Base-by-base conservation (phyloP, 805 yeast genomes). In the Isabelozyma heimii region DNA sequence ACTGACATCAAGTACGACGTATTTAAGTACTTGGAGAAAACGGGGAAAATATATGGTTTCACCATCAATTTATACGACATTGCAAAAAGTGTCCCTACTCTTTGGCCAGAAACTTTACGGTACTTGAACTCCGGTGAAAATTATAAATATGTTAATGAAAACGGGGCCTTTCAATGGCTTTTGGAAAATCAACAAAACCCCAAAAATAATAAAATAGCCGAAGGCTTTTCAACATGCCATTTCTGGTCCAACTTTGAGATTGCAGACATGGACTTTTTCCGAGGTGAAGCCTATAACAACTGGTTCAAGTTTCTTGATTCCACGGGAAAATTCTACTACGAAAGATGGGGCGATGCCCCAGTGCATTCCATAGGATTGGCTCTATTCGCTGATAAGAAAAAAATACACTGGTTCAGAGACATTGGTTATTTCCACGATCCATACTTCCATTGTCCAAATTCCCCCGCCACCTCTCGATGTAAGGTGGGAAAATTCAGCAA, bases 321-420 rank as follows among this genome's bases (percentile, higher is more conserved):
- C 3, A 66, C 83, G 1, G 94, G 95, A 15, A 92, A 92, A 4
- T 89, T 89, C 59, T 90, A 88, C 64, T 90, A 90, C 59, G 97
- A 91, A 64, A 69, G 96, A 48, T 89, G 96, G 96, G 96, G 96
- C 2, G 97, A 89, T 70, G 96, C 96, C 0, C 96, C 96, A 0
- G 94, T 89, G 1, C 94, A 89, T 62, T 82, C 91, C 2, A 59
- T 90, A 41, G 96, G 92, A 0, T 66, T 89, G 35, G 80, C 82
- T 7, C 61, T 89, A 45, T 87, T 90, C 61, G 88, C 85, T 7
- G 90, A 86, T 56, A 84, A 80, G 56, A 63, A 72, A 8, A 75
- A 79, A 47, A 76, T 90, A 37, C 97, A 90, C 61, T 90, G 96
- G 94, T 91, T 91, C 62, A 78, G 89, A 61, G 95, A 88, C 59